These are phyloP conservation scores for Vigna trinervia DNA, from an alignment of 306 rosid species.

Conservation along the genomic window DNA sequence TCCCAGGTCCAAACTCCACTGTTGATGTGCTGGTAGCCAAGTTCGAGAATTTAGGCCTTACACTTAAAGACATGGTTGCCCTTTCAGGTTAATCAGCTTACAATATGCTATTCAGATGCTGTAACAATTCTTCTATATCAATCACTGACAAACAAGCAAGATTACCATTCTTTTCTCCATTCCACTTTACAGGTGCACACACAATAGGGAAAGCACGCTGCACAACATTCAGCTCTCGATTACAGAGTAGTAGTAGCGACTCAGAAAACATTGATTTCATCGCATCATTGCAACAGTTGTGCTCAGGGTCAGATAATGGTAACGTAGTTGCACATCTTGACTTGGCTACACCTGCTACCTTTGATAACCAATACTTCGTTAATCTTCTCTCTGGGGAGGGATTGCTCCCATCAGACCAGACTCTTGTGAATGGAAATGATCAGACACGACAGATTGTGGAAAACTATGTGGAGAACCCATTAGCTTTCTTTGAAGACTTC, in stretches of 20 bases:
- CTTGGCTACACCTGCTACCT: slow-evolving; percentile 73
- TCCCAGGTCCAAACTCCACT: slow-evolving; percentile 85
- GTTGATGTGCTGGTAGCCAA: slow-evolving; percentile 61
- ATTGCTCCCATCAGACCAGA: slow-evolving; percentile 79
- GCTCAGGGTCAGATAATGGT: slow-evolving; percentile 52
- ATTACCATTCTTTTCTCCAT: neutral
- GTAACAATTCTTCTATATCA: neutral
- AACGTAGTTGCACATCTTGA: slow-evolving; percentile 62
- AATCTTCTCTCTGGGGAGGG: slow-evolving; percentile 84
- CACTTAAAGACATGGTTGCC: slow-evolving; percentile 74
- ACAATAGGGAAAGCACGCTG: slow-evolving; percentile 89
- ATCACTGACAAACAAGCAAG: neutral
- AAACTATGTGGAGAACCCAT: slow-evolving; percentile 60
- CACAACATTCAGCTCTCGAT: slow-evolving; percentile 64
- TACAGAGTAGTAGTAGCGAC: slow-evolving; percentile 45
- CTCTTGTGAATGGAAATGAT: slow-evolving; percentile 51
- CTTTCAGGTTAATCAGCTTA: slow-evolving; percentile 66
- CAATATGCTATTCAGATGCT: neutral
- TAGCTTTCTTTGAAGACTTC: slow-evolving; percentile 70
- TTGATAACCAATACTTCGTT: slow-evolving; percentile 80
- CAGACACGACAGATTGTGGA: slow-evolving; percentile 63
- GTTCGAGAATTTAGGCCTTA: slow-evolving; percentile 73
- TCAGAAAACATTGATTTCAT: slow-evolving; percentile 57
- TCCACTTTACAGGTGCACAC: slow-evolving; percentile 64
- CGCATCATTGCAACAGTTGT: slow-evolving; percentile 65